phyloP scores from a whole-genome alignment of 2,329 filamentous ascomycete genomes.

The Fusarium mangiferae region DNA sequence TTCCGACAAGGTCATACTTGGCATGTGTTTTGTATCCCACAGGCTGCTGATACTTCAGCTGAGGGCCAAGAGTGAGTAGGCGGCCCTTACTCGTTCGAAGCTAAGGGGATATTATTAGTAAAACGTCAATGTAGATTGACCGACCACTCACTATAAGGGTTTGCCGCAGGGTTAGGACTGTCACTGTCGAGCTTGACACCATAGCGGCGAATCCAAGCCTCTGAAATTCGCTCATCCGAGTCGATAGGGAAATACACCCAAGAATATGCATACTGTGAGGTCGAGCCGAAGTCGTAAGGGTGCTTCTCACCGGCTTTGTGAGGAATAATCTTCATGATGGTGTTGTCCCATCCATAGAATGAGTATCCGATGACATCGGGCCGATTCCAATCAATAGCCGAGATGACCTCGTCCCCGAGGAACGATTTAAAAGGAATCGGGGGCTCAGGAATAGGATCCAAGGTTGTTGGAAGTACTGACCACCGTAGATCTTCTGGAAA shows the following conservation, averaged over 20 bases:
- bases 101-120: background rate
- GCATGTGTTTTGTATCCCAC: rapidly evolving
- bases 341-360: rapidly evolving
- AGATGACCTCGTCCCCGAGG: rapidly evolving
- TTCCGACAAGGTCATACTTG: background rate
- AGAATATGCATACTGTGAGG: rapidly evolving
- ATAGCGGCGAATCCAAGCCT: background rate
- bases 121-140: rapidly evolving
- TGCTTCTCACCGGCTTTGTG: background rate
- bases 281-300: rapidly evolving
- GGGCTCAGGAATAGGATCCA: background rate
- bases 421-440: background rate
- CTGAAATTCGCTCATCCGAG: background rate
- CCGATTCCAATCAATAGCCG: background rate
- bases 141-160: background rate
- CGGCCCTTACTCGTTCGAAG: background rate
- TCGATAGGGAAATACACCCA: background rate
- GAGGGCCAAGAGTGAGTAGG: background rate
- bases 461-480: background rate
- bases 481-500: background rate
- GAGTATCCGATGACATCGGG: background rate
- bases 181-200: background rate
- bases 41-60: background rate
- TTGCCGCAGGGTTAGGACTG: rapidly evolving
- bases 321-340: background rate